Evolutionary conservation across 108 stramenopile species (phyloP).

Genomic region (Schizochytrium sp.): DNA sequence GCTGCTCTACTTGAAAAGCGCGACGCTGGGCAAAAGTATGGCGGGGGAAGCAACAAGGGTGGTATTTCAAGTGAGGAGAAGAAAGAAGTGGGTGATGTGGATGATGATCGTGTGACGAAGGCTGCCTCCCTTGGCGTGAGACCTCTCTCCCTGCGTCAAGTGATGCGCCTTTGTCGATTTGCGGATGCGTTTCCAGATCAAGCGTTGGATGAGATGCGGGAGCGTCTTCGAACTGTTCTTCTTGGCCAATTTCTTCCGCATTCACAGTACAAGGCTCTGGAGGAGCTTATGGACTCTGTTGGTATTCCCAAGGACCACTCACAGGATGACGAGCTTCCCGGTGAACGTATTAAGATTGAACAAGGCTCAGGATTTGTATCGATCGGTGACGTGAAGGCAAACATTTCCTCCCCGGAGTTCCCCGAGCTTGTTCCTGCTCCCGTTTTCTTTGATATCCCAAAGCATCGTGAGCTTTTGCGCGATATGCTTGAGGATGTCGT

Average conservation of each 20-base stretch:
- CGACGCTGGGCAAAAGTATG: background rate
- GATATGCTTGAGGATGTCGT: constrained; percentile 76
- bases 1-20: background rate
- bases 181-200: constrained; percentile 31
- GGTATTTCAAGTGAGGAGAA: constrained; percentile 36
- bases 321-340: background rate
- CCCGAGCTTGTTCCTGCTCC: constrained; percentile 76
- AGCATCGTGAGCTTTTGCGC: constrained; percentile 71
- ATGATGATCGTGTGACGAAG: background rate
- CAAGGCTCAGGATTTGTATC: constrained; percentile 20
- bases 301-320: background rate
- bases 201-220: constrained; percentile 34
- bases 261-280: constrained; percentile 64
- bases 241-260: constrained; percentile 67
- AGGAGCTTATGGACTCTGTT: constrained; percentile 62
- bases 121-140: constrained; percentile 23
- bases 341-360: constrained; percentile 42
- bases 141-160: constrained; percentile 45
- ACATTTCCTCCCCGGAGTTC: constrained; percentile 44
- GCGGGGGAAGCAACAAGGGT: background rate
- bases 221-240: constrained; percentile 13
- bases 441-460: constrained; percentile 73
- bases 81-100: constrained; percentile 50
- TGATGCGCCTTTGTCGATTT: constrained; percentile 57
- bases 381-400: constrained; percentile 69